Percentiles rank a stretch among this genome's conserved stretches.
These are phyloP conservation scores for Fabrea salina DNA, from an alignment of 169 alveolate genomes.

Conservation along the genomic window DNA sequence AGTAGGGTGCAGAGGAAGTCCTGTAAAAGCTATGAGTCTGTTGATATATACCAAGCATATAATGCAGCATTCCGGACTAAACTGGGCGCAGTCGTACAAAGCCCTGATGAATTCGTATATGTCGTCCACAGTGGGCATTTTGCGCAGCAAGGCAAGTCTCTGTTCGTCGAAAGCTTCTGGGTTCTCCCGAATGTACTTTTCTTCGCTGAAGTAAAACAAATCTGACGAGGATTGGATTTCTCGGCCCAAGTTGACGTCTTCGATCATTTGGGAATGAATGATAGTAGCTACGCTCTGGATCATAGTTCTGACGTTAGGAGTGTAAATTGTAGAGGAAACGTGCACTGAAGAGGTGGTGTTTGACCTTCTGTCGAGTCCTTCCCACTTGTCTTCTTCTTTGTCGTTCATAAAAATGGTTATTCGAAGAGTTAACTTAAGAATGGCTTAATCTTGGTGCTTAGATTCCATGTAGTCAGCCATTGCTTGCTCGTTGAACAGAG, in stretches of 20 bases:
- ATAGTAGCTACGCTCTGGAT: conserved; percentile 78
- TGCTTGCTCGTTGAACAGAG: no score
- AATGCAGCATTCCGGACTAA: conserved; percentile 85
- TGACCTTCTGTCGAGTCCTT: conserved; percentile 1
- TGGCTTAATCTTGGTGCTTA: no score
- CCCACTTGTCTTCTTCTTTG: conserved; percentile 16
- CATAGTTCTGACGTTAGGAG: conserved; percentile 76
- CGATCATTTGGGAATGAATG: conserved; percentile 75
- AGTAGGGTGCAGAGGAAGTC: conserved; percentile 77
- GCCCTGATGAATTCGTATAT: conserved; percentile 84
- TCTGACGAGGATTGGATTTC: conserved; percentile 70
- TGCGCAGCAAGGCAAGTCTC: conserved; percentile 61
- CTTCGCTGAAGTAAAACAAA: conserved; percentile 81
- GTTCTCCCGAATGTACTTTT: conserved; percentile 79
- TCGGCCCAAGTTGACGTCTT: conserved; percentile 70
- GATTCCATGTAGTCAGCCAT: no score
- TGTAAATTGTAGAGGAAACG: conserved; percentile 57
- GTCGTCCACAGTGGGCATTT: conserved; percentile 83
- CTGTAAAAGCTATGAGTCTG: conserved; percentile 84
- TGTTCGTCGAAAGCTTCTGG: conserved; percentile 80
- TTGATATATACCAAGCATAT: conserved; percentile 83
- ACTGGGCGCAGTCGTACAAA: conserved; percentile 83
- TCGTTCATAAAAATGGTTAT: no score
- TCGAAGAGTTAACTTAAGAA: no score
- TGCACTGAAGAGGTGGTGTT: conserved; percentile 41